These are phyloP conservation scores for Gentiana dahurica DNA, from an alignment of 257 asterid species.

Conservation along the genomic window DNA sequence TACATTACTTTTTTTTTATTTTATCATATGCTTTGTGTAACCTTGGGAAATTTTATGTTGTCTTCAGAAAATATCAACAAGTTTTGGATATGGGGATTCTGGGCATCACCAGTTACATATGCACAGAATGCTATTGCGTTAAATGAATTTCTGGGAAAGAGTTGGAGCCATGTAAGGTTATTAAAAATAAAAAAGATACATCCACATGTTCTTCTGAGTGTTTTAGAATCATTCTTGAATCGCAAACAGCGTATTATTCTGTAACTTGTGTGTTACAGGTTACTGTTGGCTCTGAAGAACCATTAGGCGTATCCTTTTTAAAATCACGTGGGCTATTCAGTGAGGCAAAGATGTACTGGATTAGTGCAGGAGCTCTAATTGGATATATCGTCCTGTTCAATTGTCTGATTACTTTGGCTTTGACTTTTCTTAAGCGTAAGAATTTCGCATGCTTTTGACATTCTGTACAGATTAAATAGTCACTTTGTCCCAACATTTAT, in stretches of 20 bases:
- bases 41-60: background rate
- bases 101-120: constrained; percentile 30
- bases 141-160: constrained; percentile 34
- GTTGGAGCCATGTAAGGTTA: constrained; percentile 32
- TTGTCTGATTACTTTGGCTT: constrained; percentile 20
- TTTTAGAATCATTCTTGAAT: background rate
- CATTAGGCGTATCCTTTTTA: constrained; percentile 24
- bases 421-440: constrained; percentile 72
- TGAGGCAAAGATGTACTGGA: constrained; percentile 40
- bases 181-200: background rate
- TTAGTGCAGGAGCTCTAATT: constrained; percentile 30
- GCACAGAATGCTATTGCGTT: constrained; percentile 32
- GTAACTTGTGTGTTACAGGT: constrained; percentile 8
- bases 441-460: background rate
- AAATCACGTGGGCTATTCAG: constrained; percentile 27
- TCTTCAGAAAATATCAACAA: constrained; percentile 6
- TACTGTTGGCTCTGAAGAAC: constrained; percentile 11
- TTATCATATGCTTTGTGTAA: background rate
- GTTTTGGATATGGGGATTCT: constrained; percentile 11
- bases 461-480: background rate
- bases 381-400: constrained; percentile 25
- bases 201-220: too few relatives aligned
- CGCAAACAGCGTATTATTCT: background rate
- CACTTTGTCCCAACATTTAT: background rate
- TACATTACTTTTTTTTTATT: background rate